Base-by-base conservation (phyloP, 768 basidiomycete genomes). In the Leccinellum albellum region DNA sequence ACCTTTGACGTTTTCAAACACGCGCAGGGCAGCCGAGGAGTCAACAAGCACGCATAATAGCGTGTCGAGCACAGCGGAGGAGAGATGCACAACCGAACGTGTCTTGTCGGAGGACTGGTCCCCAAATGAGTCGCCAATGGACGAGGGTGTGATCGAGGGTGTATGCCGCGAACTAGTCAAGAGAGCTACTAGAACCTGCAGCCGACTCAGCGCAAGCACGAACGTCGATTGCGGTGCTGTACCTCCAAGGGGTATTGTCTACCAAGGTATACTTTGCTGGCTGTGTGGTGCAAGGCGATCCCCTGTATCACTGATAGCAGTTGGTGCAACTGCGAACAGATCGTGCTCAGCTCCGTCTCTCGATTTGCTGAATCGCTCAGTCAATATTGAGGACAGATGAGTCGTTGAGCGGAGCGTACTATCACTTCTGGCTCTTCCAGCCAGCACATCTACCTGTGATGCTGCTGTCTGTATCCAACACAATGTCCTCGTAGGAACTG, bases 41-140 rank as follows among this genome's bases (percentile, higher is more conserved):
- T 98, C 95, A 14, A 96, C 95, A n/a, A 98, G 78, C 29, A 94
- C 79, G 61, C 91, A 94, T 17, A 94, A 76, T 5, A 98, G 73
- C 0, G 92, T 91, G 66, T 98, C 95, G 20, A 98, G 77, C 8
- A 91, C 76, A 10, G 81, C 76, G 3, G 89, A 88, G 3, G 89
- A 84, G n/a, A 95, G 78, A 54, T 82, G 76, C 12, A 73, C 65
- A 35, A 58, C 32, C 6, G 65, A 60, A 6, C 54, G 31, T 9
- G 65, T 46, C 29, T 63, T 70, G 28, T 59, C 63, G 15, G 74
- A 67, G 20, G 73, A 61, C 7, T 15, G 7, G 17, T 24, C 49
- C 3, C 37, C 28, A 47, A 20, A 35, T 6, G 58, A 54, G 40
- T 40, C 50, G n/a, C 55, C 60, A 17, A 26, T 26, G 15, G 32